Evolutionary conservation across 2,329 filamentous ascomycete species (phyloP), one percentile per base, ranked within the genome.

Genomic region (Epicoccum sorghinum): DNA sequence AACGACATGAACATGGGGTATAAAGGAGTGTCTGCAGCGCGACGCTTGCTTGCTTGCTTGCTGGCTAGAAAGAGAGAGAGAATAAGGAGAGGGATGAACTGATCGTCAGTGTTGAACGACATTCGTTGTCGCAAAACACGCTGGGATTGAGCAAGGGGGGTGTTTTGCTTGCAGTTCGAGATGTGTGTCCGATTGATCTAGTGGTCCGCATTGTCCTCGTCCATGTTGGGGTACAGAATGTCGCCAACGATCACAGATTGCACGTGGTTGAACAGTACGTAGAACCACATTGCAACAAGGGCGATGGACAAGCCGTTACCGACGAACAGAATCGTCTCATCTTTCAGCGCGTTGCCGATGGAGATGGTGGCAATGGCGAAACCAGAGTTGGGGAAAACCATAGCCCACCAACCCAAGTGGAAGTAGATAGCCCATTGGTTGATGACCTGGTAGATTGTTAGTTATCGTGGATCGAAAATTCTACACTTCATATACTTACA

Each of bases 371-470:
- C 75, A n/a, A 78, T 68, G 43, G 74, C 67, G 46, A 78, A 78
- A 18, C 75, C 76, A 6, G 72, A 72, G 59, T 78, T 77, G 1
- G 76, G 76, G 57, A 78, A 78, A 0, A 78, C 74, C 69, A 84
- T 80, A 0, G 85, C 84, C 82, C 84, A 89, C 84, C 84, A 88
- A 0, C 83, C 83, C 2, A 88, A 76, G 79, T 62, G 67, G 84
- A 86, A 81, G 82, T 85, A 86, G 12, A 72, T 65, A 27, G 68
- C 66, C 55, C 66, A 69, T 22, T 64, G 65, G 38, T 69, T 65
- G 42, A 71, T 62, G n/a, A 69, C 66, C 70, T 73, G 29, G 24
- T 10, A n/a, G 6, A 3, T 14, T 23, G 37, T 68, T 48, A 69
- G 59, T 23, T 8, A 14, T 18, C 18, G 18, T 7, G 4, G 81